Conservation (phyloP, 306 rosid genomes). For the Luffa acutangula region DNA sequence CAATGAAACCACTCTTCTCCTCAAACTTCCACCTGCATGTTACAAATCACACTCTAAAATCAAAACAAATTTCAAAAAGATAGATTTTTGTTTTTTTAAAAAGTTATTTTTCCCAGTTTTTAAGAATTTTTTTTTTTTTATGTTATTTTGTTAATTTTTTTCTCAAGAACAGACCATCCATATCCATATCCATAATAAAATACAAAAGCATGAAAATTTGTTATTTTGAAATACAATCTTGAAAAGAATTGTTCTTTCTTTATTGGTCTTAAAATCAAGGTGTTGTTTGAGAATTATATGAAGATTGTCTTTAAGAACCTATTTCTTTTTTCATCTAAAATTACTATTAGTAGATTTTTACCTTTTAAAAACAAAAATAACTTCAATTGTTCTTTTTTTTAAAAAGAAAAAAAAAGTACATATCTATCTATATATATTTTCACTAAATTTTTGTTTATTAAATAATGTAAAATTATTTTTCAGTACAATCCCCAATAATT, state of each 20-base stretch:
- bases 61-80: background rate
- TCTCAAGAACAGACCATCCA: background rate
- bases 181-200: too few relatives aligned
- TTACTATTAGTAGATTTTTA: background rate
- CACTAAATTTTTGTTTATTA: background rate
- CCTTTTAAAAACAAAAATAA: background rate
- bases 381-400: background rate
- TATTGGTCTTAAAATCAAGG: too few relatives aligned
- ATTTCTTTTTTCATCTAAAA: too few relatives aligned
- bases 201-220: too few relatives aligned
- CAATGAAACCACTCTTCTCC: background rate
- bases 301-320: too few relatives aligned
- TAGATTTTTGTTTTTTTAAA: too few relatives aligned
- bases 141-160: background rate
- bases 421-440: too few relatives aligned
- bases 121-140: too few relatives aligned
- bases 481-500: background rate
- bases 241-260: background rate
- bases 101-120: too few relatives aligned
- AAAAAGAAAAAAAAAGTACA: too few relatives aligned
- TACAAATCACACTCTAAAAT: background rate
- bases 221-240: too few relatives aligned
- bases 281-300: too few relatives aligned
- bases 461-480: background rate
- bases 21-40: constrained; percentile 5